Conservation (phyloP, 2,329 filamentous ascomycete species). For the Tolypocladium amazonense region DNA sequence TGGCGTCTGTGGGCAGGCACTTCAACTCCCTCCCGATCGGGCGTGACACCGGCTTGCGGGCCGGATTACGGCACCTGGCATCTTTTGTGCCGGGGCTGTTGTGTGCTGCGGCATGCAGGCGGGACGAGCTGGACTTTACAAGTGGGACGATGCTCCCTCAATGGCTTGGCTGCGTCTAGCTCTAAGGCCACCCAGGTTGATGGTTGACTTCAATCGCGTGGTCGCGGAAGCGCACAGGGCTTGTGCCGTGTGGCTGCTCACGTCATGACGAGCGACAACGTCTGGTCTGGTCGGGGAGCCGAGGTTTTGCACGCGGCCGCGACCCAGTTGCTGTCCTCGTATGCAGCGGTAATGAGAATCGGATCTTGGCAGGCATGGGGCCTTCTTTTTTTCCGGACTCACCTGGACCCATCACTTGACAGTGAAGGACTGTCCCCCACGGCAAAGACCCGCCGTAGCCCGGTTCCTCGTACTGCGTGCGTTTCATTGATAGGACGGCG, state of each 20-base stretch:
- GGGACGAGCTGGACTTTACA: neutral
- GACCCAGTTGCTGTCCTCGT: neutral
- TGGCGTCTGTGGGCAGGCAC: neutral
- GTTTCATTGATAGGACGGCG: neutral
- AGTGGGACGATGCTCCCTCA: slow-evolving; percentile 1
- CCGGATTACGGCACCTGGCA: neutral
- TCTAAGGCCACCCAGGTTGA: neutral
- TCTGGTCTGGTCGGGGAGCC: neutral
- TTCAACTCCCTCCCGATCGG: neutral
- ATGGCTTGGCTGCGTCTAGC: neutral
- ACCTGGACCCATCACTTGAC: neutral
- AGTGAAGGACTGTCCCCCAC: neutral
- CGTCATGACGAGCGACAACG: neutral
- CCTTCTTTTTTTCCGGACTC: neutral
- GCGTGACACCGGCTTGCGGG: neutral
- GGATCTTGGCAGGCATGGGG: neutral
- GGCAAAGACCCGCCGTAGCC: neutral
- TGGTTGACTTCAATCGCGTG: neutral
- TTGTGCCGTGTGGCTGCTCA: neutral
- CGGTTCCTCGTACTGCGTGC: neutral
- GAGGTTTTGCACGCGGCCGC: neutral
- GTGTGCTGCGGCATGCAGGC: neutral
- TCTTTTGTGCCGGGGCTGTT: neutral
- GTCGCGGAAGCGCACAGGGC: neutral
- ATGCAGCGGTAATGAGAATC: neutral